Evolutionary conservation across 164 flowering plant genomes (phyloP).

Genomic region (Warburgia ugandensis): DNA sequence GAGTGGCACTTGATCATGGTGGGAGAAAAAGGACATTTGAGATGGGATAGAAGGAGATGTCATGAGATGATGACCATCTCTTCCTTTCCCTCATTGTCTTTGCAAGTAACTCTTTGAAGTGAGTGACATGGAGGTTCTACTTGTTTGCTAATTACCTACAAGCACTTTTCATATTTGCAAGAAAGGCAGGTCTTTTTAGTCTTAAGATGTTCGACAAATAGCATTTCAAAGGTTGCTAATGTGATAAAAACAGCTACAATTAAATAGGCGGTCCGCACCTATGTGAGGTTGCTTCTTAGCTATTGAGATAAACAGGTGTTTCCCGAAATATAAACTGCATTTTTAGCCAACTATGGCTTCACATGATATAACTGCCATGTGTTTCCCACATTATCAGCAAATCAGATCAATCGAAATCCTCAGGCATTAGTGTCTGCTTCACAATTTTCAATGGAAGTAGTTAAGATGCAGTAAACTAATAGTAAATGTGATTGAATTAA

Average conservation of each 20-base stretch:
- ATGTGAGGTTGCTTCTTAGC: neutral
- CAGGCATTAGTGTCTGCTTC: slow-evolving; percentile 41
- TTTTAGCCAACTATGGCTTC: neutral
- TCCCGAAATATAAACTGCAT: slow-evolving; percentile 1
- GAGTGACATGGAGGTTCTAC: neutral
- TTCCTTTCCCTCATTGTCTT: neutral
- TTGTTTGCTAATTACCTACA: neutral
- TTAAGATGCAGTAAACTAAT: slow-evolving; percentile 23
- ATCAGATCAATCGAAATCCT: slow-evolving; percentile 18
- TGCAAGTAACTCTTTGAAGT: neutral
- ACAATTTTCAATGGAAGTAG: slow-evolving; percentile 61
- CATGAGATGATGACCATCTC: slow-evolving; percentile 22
- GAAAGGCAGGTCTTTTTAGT: neutral
- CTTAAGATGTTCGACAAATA: neutral
- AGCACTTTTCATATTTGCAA: neutral
- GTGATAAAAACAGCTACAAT: neutral
- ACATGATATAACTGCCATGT: slow-evolving; percentile 14
- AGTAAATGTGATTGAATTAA: slow-evolving; percentile 2
- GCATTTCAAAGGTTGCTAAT: neutral
- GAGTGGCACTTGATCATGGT: slow-evolving; percentile 21
- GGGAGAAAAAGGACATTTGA: slow-evolving; percentile 20
- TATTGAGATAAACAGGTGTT: neutral
- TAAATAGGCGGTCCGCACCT: neutral
- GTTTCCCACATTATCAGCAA: slow-evolving; percentile 20
- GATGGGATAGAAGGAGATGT: slow-evolving; percentile 20